Conservation (phyloP, 345 rosid species). For the Reutealis trisperma region DNA sequence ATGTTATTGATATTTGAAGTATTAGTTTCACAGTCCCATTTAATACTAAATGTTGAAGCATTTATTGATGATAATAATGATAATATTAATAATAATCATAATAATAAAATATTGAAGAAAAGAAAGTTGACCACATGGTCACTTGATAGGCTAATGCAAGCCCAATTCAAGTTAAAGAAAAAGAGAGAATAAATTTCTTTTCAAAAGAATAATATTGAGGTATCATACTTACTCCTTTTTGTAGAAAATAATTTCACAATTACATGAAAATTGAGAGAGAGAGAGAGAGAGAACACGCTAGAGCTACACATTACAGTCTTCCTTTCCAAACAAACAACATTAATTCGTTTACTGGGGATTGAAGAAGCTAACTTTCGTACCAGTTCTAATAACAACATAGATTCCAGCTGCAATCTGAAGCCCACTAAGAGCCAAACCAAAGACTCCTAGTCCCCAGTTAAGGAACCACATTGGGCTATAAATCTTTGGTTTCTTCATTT, state of each 20-base stretch:
- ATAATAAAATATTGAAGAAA: too few species aligned
- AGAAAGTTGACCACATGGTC: too few species aligned
- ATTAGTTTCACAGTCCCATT: too few species aligned
- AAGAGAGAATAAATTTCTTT: not conserved
- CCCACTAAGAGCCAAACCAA: slow-evolving; percentile 29
- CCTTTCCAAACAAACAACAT: too few species aligned
- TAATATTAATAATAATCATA: too few species aligned
- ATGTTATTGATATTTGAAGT: too few species aligned
- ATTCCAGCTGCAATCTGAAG: slow-evolving; percentile 26
- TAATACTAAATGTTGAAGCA: too few species aligned
- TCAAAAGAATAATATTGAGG: not conserved
- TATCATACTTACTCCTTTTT: not conserved
- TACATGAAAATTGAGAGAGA: not conserved
- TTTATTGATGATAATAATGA: too few species aligned
- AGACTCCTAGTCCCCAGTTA: slow-evolving; percentile 34
- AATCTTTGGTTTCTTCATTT: slow-evolving; percentile 33
- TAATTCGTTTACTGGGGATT: slow-evolving; percentile 22
- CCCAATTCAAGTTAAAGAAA: not conserved
- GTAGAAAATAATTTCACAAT: slow-evolving; percentile 9
- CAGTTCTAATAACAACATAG: slow-evolving; percentile 28
- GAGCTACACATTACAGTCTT: not conserved
- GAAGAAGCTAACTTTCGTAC: slow-evolving; percentile 30
- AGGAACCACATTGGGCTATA: slow-evolving; percentile 30
- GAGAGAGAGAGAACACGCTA: not conserved
- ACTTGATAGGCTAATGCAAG: too few species aligned